phyloP scores from a whole-genome alignment of 169 alveolate genomes.

The Theileria sp. region DNA sequence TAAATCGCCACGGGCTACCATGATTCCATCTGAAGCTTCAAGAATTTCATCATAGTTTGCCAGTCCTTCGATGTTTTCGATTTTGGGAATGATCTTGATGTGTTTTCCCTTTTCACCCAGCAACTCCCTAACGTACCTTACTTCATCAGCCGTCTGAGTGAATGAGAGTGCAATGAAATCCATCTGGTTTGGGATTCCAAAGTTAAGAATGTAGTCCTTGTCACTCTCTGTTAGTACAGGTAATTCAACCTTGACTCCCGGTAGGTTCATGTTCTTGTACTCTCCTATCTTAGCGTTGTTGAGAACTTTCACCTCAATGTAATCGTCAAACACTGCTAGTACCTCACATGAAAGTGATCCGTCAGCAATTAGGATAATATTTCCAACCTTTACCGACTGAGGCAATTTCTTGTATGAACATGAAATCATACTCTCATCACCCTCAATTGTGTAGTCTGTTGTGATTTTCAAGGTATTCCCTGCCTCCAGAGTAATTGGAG shows the following conservation, averaged over 20 bases:
- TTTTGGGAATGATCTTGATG: slow-evolving; percentile 93
- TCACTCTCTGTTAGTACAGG: slow-evolving; percentile 98
- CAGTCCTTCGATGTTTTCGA: slow-evolving; percentile 96
- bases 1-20: slow-evolving; percentile 99
- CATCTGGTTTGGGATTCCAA: slow-evolving; percentile 93
- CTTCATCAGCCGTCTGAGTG: slow-evolving; percentile 80
- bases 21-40: slow-evolving; percentile 94
- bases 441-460: slow-evolving; percentile 91
- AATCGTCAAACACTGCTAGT: slow-evolving; percentile 80
- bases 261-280: slow-evolving; percentile 96
- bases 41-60: slow-evolving; percentile 92
- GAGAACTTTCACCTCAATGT: slow-evolving; percentile 84
- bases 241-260: slow-evolving; percentile 94
- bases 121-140: slow-evolving; percentile 70
- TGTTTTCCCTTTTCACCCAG: slow-evolving; percentile 86
- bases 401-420: slow-evolving; percentile 92
- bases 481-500: slow-evolving; percentile 83
- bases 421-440: slow-evolving; percentile 89
- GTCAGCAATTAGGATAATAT: slow-evolving; percentile 94
- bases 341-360: slow-evolving; percentile 93
- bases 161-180: slow-evolving; percentile 93
- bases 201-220: slow-evolving; percentile 92
- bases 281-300: slow-evolving; percentile 93
- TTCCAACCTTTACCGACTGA: slow-evolving; percentile 90
- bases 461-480: slow-evolving; percentile 91